These are phyloP conservation scores for Lithospermum erythrorhizon DNA, from an alignment of 257 asterid species.

Conservation along the genomic window DNA sequence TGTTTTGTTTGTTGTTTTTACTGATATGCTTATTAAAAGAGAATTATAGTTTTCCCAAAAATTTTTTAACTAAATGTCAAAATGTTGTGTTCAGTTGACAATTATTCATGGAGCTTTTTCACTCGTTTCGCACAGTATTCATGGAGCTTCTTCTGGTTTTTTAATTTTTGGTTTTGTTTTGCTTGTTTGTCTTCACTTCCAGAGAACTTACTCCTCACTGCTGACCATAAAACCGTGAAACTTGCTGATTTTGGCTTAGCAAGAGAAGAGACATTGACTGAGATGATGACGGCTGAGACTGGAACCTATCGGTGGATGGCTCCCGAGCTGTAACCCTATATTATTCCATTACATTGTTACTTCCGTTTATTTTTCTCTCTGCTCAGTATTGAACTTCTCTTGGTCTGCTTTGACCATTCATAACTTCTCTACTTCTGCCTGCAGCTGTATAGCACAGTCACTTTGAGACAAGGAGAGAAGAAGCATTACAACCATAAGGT, in stretches of 20 bases:
- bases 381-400: neutral
- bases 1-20: too few species aligned
- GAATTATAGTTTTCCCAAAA: too few species aligned
- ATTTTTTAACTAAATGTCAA: neutral
- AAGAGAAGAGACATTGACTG: slow-evolving; percentile 92
- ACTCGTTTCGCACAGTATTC: too few species aligned
- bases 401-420: neutral
- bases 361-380: neutral
- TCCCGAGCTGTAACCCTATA: slow-evolving; percentile 39
- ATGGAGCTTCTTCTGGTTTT: neutral
- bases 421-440: slow-evolving; percentile 5
- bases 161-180: too few species aligned
- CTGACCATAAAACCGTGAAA: slow-evolving; percentile 66
- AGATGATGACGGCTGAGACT: slow-evolving; percentile 99
- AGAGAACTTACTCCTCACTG: slow-evolving; percentile 90
- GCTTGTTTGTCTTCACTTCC: slow-evolving; percentile 13
- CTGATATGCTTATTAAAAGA: too few species aligned
- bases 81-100: neutral
- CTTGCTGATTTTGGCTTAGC: slow-evolving; percentile 97
- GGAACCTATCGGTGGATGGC: slow-evolving; percentile 99
- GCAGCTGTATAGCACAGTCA: slow-evolving; percentile 93
- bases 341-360: neutral
- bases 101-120: neutral
- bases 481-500: slow-evolving; percentile 97
- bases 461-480: slow-evolving; percentile 91